Base-by-base conservation (phyloP, 75 land plant genomes). In the Pinus albicaulis region DNA sequence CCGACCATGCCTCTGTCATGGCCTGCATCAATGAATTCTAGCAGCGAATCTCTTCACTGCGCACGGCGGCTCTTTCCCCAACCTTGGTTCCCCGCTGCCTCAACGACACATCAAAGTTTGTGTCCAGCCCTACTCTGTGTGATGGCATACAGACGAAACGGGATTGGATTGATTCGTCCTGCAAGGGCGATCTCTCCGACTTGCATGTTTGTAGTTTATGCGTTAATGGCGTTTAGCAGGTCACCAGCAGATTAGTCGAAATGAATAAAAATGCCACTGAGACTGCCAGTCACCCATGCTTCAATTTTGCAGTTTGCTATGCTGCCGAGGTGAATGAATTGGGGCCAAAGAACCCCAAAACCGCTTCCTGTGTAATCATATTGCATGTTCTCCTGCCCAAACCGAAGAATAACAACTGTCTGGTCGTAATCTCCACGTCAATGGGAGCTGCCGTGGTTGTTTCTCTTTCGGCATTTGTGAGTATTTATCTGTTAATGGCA, bases 91-190 rank as follows among this genome's bases (percentile, higher is more conserved):
- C 41, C 41, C 41, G 41, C 41, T 38, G 41, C 3, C 41, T 38
- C 3, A 38, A 38, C 3, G 41, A 38, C 41, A 38, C 41, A 38
- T 38, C 41, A 38, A 38, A 38, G 41, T 82, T 82, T 52, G 56
- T 78, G n/a, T 44, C 71, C 36, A 73, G 71, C 25, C 71, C n/a
- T n/a, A n/a, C n/a, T n/a, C n/a, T n/a, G n/a, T 83, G 85, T 17
- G 41, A 44, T 44, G 70, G 70, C 70, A 84, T 93, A 24, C 69
- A 82, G 72, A 82, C 86, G 2, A 59, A 25, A 17, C 38, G 25
- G 0, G 88, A 91, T 44, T 93, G 89, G 88, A 60, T 90, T 56
- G 81, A 90, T 78, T 44, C 73, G 60, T 64, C 84, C 70, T 92
- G 95, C 80, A 52, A 56, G 41, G 80, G 36, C 84, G 89, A n/a